Base-by-base conservation (phyloP, 306 rosid species). In the Begonia fuchsioides region DNA sequence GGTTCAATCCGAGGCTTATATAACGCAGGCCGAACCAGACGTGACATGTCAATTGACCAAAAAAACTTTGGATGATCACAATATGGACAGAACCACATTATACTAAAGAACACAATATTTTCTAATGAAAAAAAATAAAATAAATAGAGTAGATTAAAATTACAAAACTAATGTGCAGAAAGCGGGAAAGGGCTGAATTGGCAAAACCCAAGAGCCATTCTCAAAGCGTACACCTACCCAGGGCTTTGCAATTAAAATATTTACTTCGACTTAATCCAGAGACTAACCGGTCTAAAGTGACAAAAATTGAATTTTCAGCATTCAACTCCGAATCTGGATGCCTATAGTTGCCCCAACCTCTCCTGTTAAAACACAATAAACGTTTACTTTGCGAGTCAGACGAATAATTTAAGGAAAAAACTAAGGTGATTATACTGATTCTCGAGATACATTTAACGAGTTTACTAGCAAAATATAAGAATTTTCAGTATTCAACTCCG, bases 291-390 rank as follows among this genome's bases (percentile, higher is more conserved):
- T 44, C 44, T 44, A 35, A 50, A 60, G 44, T 47, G 47, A 44
- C 8, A 15, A 15, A 7, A 44, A 9, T 26, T 26, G 35, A 26
- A 26, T 26, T 26, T 26, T 26, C 35, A 26, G 3, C 14, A 13
- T 47, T 13, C 9, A 47, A 15, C 11, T 47, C 50, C 17, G 50
- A 1, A 10, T 47, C 50, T 47, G 10, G 17, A 16, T 20, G 12
- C 51, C 77, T 69, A 80, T 52, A 76, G 67, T 60, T 80, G 93
- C 50, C 83, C 93, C 79, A 87, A 61, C 60, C 62, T 83, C 65
- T 83, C 96, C 94, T 88, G 93, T 62, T 62, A 47, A 60, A 65
- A 53, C 70, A 59, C 44, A 57, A 70, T 43, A 65, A 59, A 17
- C 8, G 35, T 6, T 26, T 26, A 26, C 35, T 26, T 26, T 26